phyloP scores from a whole-genome alignment of 345 rosid genomes.

The Anastatica hierochuntica region DNA sequence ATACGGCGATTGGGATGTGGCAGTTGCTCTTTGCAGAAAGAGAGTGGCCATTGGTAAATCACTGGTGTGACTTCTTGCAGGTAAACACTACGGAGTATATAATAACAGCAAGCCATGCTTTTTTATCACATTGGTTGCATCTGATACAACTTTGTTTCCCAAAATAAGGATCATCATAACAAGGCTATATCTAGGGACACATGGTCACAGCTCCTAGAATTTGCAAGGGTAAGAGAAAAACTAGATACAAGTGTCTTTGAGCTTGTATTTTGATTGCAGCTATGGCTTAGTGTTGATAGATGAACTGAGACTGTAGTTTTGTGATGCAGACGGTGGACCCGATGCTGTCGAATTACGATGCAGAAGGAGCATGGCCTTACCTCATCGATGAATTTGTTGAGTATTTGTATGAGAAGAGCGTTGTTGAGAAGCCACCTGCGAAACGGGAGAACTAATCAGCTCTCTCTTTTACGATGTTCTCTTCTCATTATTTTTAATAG shows the following conservation, averaged over 20 bases:
- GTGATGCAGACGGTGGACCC: conserved; percentile 56
- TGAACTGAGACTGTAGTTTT: conserved; percentile 5
- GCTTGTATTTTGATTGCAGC: neutral
- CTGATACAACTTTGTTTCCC: conserved; percentile 18
- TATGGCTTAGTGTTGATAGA: conserved; percentile 4
- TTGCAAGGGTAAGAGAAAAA: conserved; percentile 57
- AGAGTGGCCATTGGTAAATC: conserved; percentile 86
- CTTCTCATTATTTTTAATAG: conserved; percentile 10
- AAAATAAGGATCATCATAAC: conserved; percentile 75
- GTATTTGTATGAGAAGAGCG: conserved; percentile 59
- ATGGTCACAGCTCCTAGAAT: conserved; percentile 91
- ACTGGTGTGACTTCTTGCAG: conserved; percentile 98
- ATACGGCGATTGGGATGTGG: conserved; percentile 99
- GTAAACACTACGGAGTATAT: conserved; percentile 27
- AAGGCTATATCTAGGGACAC: conserved; percentile 98
- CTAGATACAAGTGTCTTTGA: neutral
- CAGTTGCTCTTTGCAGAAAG: conserved; percentile 90
- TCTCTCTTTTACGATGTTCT: neutral
- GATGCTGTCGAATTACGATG: conserved; percentile 57
- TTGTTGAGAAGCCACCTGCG: conserved; percentile 28
- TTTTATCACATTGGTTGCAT: neutral
- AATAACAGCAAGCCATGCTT: neutral
- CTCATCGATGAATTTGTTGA: conserved; percentile 98
- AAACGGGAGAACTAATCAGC: conserved; percentile 19
- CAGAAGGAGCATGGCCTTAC: conserved; percentile 98